Percentiles rank a stretch among this genome's conserved stretches.
These are phyloP conservation scores for Rhizophagus prolifer DNA, from an alignment of 192 early-diverging fungal species.

Conservation along the genomic window DNA sequence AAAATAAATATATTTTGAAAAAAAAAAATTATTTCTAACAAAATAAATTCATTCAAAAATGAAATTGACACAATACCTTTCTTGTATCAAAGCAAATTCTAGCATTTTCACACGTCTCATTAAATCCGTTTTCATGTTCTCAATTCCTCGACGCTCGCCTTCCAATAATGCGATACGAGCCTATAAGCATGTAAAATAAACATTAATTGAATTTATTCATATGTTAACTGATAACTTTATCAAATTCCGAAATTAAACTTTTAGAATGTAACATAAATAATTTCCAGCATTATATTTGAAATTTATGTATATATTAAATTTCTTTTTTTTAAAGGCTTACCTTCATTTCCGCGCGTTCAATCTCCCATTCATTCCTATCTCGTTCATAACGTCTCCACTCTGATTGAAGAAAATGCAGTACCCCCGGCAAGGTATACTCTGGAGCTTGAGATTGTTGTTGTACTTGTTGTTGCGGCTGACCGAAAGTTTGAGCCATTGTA, in stretches of 20 bases:
- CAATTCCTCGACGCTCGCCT: conserved; percentile 74
- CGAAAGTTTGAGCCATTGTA: conserved; percentile 30
- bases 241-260: conserved; percentile 4
- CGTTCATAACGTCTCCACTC: conserved; percentile 83
- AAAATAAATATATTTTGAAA: neutral
- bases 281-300: too few relatives aligned
- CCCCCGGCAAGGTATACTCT: conserved; percentile 67
- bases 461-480: conserved; percentile 20
- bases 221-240: neutral
- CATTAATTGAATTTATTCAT: neutral
- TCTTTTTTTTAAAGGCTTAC: conserved; percentile 39
- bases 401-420: conserved; percentile 78
- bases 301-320: neutral
- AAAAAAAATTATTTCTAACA: neutral
- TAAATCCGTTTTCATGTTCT: conserved; percentile 72
- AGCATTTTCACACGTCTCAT: conserved; percentile 83
- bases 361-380: conserved; percentile 85
- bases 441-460: conserved; percentile 28
- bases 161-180: conserved; percentile 73
- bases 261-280: neutral
- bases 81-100: conserved; percentile 73
- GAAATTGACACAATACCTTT: conserved; percentile 54
- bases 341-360: conserved; percentile 77
- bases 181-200: conserved; percentile 40
- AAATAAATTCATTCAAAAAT: neutral